Conservation (phyloP, 768 basidiomycete species). For the Mycena belliarum region DNA sequence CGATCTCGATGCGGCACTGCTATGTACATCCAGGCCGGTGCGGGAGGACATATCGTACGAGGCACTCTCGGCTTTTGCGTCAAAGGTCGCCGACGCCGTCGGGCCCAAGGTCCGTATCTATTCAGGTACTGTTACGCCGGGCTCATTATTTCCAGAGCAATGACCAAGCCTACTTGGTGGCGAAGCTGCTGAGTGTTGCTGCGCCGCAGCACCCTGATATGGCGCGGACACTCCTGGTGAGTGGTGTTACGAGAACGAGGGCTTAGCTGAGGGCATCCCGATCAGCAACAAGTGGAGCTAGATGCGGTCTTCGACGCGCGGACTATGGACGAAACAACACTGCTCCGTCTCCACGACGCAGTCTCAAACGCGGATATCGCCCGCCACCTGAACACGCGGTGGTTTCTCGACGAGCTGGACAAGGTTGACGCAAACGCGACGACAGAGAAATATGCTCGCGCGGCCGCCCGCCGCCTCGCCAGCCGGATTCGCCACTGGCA, state of each 20-base stretch:
- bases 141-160: conserved; percentile 37
- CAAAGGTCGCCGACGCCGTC: conserved; percentile 54
- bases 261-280: background rate
- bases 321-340: conserved; percentile 54
- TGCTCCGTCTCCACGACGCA: conserved; percentile 63
- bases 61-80: conserved; percentile 53
- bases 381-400: conserved; percentile 44
- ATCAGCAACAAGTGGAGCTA: conserved; percentile 61
- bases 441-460: conserved; percentile 40
- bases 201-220: conserved; percentile 69
- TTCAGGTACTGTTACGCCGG: background rate
- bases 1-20: conserved; percentile 59
- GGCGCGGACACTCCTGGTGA: conserved; percentile 45
- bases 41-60: conserved; percentile 56
- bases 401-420: conserved; percentile 44
- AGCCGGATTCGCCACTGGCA: conserved; percentile 60
- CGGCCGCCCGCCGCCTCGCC: conserved; percentile 48
- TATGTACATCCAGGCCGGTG: conserved; percentile 57
- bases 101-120: conserved; percentile 52
- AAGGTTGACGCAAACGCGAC: conserved; percentile 39
- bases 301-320: conserved; percentile 53
- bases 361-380: conserved; percentile 67
- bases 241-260: background rate
- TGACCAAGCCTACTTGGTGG: conserved; percentile 60
- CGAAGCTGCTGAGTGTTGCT: conserved; percentile 61